A percentile compares a stretch with the other conserved stretches of the same genome.
Conservation (phyloP, 2,329 filamentous ascomycete species). For the Samsoniella hepiali region DNA sequence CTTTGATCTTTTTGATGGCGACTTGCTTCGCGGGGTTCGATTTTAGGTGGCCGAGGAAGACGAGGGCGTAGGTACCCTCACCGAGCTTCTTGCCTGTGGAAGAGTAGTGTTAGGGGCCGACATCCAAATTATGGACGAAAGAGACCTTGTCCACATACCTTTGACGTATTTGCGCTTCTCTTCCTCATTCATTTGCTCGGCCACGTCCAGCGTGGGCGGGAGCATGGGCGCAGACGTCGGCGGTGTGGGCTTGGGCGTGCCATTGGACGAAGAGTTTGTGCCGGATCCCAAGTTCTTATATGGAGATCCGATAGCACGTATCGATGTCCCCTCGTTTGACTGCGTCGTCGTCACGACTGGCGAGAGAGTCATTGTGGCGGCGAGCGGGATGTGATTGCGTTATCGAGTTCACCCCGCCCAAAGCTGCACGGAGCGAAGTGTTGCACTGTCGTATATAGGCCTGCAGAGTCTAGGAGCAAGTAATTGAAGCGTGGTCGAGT, state of each 20-base stretch:
- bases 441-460: too few relatives aligned
- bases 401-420: not conserved
- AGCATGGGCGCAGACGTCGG: conserved; percentile 29
- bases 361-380: conserved; percentile 43
- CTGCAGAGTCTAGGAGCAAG: too few relatives aligned
- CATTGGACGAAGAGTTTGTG: conserved; percentile 41
- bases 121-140: not conserved
- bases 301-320: conserved; percentile 40
- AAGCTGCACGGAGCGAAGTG: too few relatives aligned
- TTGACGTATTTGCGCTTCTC: conserved; percentile 89
- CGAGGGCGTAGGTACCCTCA: conserved; percentile 94
- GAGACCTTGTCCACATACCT: conserved; percentile 45
- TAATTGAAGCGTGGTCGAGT: not conserved
- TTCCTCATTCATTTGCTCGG: conserved; percentile 78
- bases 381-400: conserved; percentile 3
- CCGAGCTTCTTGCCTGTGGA: conserved; percentile 77
- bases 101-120: not conserved
- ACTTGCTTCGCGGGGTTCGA: conserved; percentile 70
- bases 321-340: conserved; percentile 28
- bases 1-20: conserved; percentile 91
- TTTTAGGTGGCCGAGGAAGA: conserved; percentile 82
- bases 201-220: conserved; percentile 52
- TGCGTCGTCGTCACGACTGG: conserved; percentile 43
- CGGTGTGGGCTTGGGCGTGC: conserved; percentile 40
- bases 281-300: conserved; percentile 39